A percentile compares a stretch with the other conserved stretches of the same genome.
Conservation (phyloP, 768 basidiomycete genomes). For the Amanita inopinata region DNA sequence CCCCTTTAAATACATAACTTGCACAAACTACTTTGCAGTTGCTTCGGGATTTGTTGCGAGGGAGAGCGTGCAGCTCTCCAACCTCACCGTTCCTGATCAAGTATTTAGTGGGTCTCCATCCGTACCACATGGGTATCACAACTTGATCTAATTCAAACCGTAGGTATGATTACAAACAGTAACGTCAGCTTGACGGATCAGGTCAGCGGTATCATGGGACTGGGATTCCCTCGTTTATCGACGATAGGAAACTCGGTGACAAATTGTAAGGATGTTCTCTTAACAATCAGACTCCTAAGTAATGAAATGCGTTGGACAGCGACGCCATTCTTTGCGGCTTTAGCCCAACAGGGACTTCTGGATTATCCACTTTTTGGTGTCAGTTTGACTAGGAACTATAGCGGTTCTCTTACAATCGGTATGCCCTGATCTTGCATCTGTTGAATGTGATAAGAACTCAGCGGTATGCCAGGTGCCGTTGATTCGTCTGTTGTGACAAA, state of each 20-base stretch:
- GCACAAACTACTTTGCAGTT: constrained; percentile 25
- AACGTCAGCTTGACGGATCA: constrained; percentile 55
- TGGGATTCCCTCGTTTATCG: constrained; percentile 71
- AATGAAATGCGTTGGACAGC: constrained; percentile 27
- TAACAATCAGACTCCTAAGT: background rate
- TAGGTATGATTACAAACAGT: constrained; percentile 52
- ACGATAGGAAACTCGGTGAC: constrained; percentile 34
- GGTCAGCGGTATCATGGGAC: constrained; percentile 62
- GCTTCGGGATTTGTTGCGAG: constrained; percentile 63
- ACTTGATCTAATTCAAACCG: background rate
- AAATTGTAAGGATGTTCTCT: constrained; percentile 33
- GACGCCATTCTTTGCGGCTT: constrained; percentile 53
- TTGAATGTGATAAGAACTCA: constrained; percentile 1
- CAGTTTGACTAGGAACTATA: constrained; percentile 46
- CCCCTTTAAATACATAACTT: background rate
- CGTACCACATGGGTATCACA: background rate
- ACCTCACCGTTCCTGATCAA: constrained; percentile 51
- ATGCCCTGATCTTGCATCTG: constrained; percentile 8
- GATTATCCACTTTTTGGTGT: constrained; percentile 75
- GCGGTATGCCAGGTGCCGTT: constrained; percentile 47
- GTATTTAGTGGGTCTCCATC: constrained; percentile 45
- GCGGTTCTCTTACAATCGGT: constrained; percentile 63
- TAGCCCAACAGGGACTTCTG: constrained; percentile 54
- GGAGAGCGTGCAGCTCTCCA: constrained; percentile 53
- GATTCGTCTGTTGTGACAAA: constrained; percentile 61